Base-by-base conservation (phyloP, 2,329 filamentous ascomycete species). In the Epichloe brachyelytri region DNA sequence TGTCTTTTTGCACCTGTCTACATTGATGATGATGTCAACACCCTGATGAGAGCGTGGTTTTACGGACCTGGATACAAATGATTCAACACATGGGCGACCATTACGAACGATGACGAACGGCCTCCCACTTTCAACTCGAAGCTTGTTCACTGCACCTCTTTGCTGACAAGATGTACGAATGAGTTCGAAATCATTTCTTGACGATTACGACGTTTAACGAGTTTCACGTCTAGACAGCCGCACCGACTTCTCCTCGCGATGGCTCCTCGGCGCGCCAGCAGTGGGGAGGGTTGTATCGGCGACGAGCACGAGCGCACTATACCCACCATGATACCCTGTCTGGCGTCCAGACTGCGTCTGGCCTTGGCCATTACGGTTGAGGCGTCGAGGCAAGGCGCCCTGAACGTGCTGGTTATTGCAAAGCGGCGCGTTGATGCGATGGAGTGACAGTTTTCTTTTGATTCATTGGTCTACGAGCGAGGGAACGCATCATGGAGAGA, bases 161-260 rank as follows among this genome's bases (percentile, higher is more conserved):
- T 53, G 41, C 52, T 30, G 49, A 53, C 41, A 51, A 51, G 49
- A 51, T 46, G 41, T 49, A 53, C 48, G 52, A 53, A 51, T 36
- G 46, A 46, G 38, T 43, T 48, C 36, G 44, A 51, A 50, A 49
- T 39, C 43, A 51, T 64, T 64, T 63, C 64, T 67, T 71, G 68
- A 71, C 67, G 68, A 71, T 68, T 65, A 70, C 65, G 67, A 70
- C 65, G 66, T 65, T 69, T 71, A 64, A 71, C 65, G 68, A 71
- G 65, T 63, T 69, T 64, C 49, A 71, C 65, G 68, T 71, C 68
- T 70, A 71, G 68, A 71, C 67, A 69, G 65, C 65, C 64, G 65
- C 61, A 63, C 61, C 61, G 58, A 61, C 65, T 60, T 59, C 55
- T 62, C 56, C 57, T 60, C 56, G 56, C 56, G 55, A 60, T 58